These are phyloP conservation scores for Yamadazyma dendronema DNA, from an alignment of 1,139 yeast genomes.

Conservation along the genomic window DNA sequence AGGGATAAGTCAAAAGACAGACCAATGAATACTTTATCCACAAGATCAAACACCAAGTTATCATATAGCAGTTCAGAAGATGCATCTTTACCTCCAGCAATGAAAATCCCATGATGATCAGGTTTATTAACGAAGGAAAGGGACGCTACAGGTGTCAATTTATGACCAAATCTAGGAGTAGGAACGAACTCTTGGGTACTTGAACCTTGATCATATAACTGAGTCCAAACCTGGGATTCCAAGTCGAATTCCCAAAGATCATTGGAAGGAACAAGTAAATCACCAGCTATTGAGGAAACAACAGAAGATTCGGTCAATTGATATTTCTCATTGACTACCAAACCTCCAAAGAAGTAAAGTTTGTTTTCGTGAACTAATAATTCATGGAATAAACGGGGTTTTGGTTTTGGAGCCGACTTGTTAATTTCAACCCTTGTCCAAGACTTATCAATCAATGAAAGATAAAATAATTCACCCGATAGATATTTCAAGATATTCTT, in stretches of 20 bases:
- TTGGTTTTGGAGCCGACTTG: constrained; percentile 30
- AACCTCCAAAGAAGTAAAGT: constrained; percentile 64
- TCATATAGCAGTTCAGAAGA: constrained; percentile 39
- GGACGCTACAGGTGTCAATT: constrained; percentile 44
- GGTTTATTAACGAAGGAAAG: constrained; percentile 41
- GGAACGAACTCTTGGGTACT: constrained; percentile 28
- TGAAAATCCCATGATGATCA: constrained; percentile 53
- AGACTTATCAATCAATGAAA: constrained; percentile 53
- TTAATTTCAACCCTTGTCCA: constrained; percentile 45
- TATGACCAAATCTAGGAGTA: constrained; percentile 50
- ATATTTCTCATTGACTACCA: constrained; percentile 25
- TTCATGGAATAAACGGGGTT: constrained; percentile 60
- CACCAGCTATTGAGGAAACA: constrained; percentile 6
- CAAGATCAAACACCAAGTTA: constrained; percentile 54
- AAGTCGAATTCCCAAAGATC: constrained; percentile 69
- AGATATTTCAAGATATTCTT: constrained; percentile 42
- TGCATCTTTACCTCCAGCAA: constrained; percentile 60
- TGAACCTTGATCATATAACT: constrained; percentile 34
- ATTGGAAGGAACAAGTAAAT: constrained; percentile 45
- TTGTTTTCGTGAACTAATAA: constrained; percentile 48
- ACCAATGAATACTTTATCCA: constrained; percentile 44
- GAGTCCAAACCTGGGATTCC: constrained; percentile 49
- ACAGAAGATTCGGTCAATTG: constrained; percentile 9
- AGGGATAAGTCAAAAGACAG: constrained; percentile 13
- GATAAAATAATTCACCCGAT: constrained; percentile 54